Conservation (phyloP, 257 asterid species). For the Fraxinus excelsior region DNA sequence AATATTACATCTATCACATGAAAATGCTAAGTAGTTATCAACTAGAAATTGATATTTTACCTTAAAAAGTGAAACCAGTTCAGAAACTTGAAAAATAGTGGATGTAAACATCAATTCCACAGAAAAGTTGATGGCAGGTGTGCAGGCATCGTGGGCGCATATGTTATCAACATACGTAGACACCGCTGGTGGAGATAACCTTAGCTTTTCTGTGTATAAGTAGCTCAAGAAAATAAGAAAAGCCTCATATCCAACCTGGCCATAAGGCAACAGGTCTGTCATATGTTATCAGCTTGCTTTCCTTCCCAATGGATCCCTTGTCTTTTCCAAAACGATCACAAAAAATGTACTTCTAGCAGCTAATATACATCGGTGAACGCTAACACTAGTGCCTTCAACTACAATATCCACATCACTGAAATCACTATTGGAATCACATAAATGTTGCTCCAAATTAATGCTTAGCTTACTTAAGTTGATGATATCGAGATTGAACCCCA, state of each 20-base stretch:
- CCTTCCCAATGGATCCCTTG: constrained; percentile 41
- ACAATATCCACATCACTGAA: constrained; percentile 60
- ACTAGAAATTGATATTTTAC: constrained; percentile 27
- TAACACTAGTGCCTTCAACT: constrained; percentile 49
- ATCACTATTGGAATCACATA: constrained; percentile 42
- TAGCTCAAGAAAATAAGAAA: constrained; percentile 55
- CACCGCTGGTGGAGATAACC: constrained; percentile 54
- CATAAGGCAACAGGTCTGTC: constrained; percentile 58
- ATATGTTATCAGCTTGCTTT: constrained; percentile 48
- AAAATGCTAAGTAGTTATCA: background rate
- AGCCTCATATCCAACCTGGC: constrained; percentile 66
- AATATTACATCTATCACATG: background rate
- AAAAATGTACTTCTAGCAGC: constrained; percentile 67
- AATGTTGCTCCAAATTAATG: constrained; percentile 46
- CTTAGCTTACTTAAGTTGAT: constrained; percentile 57
- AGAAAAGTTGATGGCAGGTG: constrained; percentile 59
- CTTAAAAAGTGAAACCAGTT: constrained; percentile 71
- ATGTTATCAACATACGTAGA: constrained; percentile 60
- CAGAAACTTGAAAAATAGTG: constrained; percentile 53
- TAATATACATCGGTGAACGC: constrained; percentile 67
- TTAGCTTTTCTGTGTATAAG: constrained; percentile 69
- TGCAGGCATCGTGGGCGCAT: constrained; percentile 63
- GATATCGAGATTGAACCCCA: constrained; percentile 39
- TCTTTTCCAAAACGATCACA: constrained; percentile 44
- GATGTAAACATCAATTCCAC: constrained; percentile 75